Evolutionary conservation across 225 moss, liverwort and hornwort species (phyloP).

Genomic region (Anthoceros angustus): DNA sequence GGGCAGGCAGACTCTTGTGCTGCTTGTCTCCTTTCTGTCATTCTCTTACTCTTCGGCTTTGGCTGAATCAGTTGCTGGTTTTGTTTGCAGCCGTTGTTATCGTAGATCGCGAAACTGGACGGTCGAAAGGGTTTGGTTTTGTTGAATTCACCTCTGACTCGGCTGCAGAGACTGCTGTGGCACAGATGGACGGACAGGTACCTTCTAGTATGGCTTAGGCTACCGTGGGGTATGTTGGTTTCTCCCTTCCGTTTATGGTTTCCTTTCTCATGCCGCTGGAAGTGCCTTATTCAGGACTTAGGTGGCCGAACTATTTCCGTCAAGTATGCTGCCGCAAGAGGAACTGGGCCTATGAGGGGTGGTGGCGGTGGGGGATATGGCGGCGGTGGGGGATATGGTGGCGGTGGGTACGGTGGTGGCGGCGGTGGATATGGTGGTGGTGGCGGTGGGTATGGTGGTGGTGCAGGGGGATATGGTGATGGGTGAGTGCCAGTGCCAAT

Average conservation of each 20-base stretch:
- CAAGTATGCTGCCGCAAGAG: conserved; percentile 3
- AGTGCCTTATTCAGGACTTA: background rate
- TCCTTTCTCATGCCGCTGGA: background rate
- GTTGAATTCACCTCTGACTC: background rate
- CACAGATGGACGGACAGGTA: conserved; percentile 3
- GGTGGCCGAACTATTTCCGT: background rate
- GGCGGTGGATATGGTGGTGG: background rate
- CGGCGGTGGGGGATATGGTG: background rate
- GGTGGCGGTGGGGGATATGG: background rate
- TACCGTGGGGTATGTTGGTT: background rate
- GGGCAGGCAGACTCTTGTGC: background rate
- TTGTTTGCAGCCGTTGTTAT: background rate
- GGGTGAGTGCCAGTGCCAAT: too few species aligned
- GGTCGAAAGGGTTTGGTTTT: conserved; percentile 3
- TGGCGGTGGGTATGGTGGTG: background rate
- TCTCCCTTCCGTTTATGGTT: background rate
- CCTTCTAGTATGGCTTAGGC: background rate
- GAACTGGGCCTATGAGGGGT: background rate
- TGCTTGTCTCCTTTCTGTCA: too few species aligned
- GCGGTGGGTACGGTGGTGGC: background rate
- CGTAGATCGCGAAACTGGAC: conserved; percentile 1
- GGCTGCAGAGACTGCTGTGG: background rate
- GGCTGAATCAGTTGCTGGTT: background rate
- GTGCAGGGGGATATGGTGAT: background rate
- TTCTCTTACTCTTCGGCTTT: too few species aligned